Evolutionary conservation across 2,329 filamentous ascomycete genomes (phyloP).

Genomic region (Sclerotinia glacialis): DNA sequence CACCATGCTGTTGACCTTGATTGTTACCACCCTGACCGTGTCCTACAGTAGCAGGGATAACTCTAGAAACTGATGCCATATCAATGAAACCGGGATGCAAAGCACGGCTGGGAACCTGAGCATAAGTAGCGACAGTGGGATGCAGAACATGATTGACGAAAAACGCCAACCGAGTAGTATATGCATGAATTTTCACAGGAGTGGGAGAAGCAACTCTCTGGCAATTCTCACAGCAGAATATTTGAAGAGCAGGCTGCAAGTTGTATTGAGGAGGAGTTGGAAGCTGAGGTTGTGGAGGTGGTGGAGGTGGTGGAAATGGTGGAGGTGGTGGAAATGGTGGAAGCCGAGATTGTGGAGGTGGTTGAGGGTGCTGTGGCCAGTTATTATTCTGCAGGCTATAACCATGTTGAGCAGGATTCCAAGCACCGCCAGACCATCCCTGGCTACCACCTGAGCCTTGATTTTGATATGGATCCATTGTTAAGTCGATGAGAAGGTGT

Average conservation of each 20-base stretch:
- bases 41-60: not conserved
- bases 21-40: not conserved
- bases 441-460: not conserved
- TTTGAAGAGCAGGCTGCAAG: not conserved
- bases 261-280: not conserved
- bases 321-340: too few species aligned
- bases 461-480: not conserved
- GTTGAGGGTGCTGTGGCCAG: not conserved
- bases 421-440: not conserved
- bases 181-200: not conserved
- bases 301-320: not conserved
- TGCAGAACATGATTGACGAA: not conserved
- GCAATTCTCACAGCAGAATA: slow-evolving; percentile 6
- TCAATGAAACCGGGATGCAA: not conserved
- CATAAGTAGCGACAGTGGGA: slow-evolving; percentile 2
- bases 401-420: not conserved
- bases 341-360: too few species aligned
- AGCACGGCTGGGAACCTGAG: not conserved
- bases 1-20: not conserved
- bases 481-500: too few species aligned
- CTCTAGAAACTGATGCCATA: not conserved
- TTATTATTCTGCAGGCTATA: not conserved
- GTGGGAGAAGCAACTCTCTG: not conserved
- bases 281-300: not conserved
- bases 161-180: slow-evolving; percentile 4